These are phyloP conservation scores for Cladosporium sp. DNA, from an alignment of 2,329 filamentous ascomycete species.

Conservation along the genomic window DNA sequence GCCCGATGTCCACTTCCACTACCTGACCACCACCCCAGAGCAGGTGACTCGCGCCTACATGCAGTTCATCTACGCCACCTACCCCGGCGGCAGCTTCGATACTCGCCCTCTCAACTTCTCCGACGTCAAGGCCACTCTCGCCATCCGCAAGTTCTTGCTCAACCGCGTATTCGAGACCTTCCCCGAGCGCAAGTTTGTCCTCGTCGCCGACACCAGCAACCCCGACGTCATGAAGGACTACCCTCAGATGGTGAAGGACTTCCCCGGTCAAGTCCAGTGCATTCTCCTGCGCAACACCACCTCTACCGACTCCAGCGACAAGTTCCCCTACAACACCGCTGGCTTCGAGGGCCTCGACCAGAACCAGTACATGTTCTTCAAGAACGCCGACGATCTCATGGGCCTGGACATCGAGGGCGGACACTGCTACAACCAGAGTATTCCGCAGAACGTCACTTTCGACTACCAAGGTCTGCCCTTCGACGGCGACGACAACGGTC, in stretches of 20 bases:
- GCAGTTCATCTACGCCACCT: slow-evolving; percentile 75
- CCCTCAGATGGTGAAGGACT: slow-evolving; percentile 61
- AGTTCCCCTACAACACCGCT: slow-evolving; percentile 73
- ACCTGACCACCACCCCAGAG: slow-evolving; percentile 77
- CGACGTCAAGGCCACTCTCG: slow-evolving; percentile 69
- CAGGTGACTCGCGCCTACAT: slow-evolving; percentile 77
- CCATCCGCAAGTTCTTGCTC: slow-evolving; percentile 69
- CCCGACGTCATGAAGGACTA: slow-evolving; percentile 64
- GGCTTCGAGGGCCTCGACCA: slow-evolving; percentile 69
- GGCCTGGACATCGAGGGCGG: slow-evolving; percentile 67
- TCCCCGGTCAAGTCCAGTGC: slow-evolving; percentile 71
- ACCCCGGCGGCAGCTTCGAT: slow-evolving; percentile 75
- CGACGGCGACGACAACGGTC: slow-evolving; percentile 13
- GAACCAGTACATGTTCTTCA: slow-evolving; percentile 77
- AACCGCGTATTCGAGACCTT: slow-evolving; percentile 73
- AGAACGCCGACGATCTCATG: slow-evolving; percentile 66
- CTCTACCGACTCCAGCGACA: slow-evolving; percentile 64
- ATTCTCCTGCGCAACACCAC: slow-evolving; percentile 75
- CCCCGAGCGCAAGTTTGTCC: slow-evolving; percentile 71
- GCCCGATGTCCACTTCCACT: slow-evolving; percentile 74
- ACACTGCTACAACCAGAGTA: slow-evolving; percentile 64
- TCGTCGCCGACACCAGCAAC: slow-evolving; percentile 76
- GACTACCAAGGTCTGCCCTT: slow-evolving; percentile 55
- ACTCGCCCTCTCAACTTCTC: slow-evolving; percentile 77
- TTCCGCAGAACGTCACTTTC: slow-evolving; percentile 72